Evolutionary conservation across 2,329 filamentous ascomycete species (phyloP).

Genomic region (Colletotrichum sp.): DNA sequence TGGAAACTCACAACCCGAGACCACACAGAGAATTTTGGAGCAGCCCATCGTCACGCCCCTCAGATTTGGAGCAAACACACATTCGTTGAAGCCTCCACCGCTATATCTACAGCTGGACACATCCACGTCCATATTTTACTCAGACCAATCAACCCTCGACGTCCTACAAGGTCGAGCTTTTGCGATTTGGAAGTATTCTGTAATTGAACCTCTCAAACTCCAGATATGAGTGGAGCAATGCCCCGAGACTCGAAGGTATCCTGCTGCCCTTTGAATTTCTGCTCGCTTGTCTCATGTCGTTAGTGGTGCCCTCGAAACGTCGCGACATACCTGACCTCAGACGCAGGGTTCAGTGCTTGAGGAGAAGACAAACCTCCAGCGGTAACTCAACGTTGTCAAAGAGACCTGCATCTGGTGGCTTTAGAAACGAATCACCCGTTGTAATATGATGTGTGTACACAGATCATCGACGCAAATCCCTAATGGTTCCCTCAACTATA

Average conservation of each 20-base stretch:
- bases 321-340: not conserved
- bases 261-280: not conserved
- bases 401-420: not conserved
- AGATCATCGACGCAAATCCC: not conserved
- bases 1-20: not conserved
- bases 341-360: not conserved
- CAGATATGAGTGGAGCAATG: not conserved
- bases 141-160: not conserved
- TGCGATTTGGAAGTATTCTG: not conserved
- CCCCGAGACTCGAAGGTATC: not conserved
- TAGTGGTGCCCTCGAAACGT: not conserved
- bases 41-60: not conserved
- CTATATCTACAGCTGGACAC: not conserved
- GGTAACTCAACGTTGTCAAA: not conserved
- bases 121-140: not conserved
- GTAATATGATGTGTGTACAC: not conserved
- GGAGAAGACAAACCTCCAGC: not conserved
- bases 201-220: not conserved
- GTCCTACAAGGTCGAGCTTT: not conserved
- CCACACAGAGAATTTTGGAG: not conserved
- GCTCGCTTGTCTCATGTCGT: not conserved
- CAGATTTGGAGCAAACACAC: not conserved
- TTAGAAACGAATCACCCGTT: not conserved
- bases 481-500: not conserved
- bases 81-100: not conserved